Base-by-base conservation (phyloP, 1,284 basidiomycete genomes). In the Trametes polyzona region DNA sequence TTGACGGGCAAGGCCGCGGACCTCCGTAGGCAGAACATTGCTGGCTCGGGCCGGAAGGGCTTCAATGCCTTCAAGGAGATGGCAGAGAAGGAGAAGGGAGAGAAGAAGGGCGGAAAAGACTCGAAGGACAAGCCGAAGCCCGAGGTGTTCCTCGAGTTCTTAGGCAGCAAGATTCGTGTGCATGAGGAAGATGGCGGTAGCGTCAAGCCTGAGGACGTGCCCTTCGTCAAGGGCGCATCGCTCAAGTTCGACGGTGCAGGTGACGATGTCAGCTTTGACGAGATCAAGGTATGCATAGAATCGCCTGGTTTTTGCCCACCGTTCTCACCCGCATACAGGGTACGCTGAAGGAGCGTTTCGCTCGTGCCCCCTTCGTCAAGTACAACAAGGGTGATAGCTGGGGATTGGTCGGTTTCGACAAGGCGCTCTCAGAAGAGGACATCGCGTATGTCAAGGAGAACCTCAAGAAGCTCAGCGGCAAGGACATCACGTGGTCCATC, bases 31-130 rank as follows among this genome's bases (percentile, higher is more conserved):
- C 82, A 86, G 33, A 72, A 75, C 32, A 78, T 83, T 47, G 74
- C 79, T 11, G 74, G 75, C 47, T 74, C 79, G 9, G 74, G 76
- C 46, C 76, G 78, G 29, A 78, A 79, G 29, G 84, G 83, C 26
- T 96, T 96, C 79, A 94, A 97, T 72, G 96, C 95, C 2, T 98
- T 98, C 83, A 83, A 82, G 61, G 90, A 94, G 69, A 88, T 90
- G 84, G 86, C 78, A 43, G 76, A 71, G 54, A 77, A 78, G 54
- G 71, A 74, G 61, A 67, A 67, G 39, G 71, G 67, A 53, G 67
- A 77, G 55, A 73, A 74, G 23, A 76, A 77, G 58, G 72, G 77
- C 55, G n/a, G n/a, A n/a, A n/a, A n/a, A n/a, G n/a, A n/a, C n/a
- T n/a, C n/a, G n/a, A 82, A 79, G 49, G 70, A 68, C 49, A 74